Conservation (phyloP, 371 early-diverging fungal genomes). For the Ordospora pajunii region DNA sequence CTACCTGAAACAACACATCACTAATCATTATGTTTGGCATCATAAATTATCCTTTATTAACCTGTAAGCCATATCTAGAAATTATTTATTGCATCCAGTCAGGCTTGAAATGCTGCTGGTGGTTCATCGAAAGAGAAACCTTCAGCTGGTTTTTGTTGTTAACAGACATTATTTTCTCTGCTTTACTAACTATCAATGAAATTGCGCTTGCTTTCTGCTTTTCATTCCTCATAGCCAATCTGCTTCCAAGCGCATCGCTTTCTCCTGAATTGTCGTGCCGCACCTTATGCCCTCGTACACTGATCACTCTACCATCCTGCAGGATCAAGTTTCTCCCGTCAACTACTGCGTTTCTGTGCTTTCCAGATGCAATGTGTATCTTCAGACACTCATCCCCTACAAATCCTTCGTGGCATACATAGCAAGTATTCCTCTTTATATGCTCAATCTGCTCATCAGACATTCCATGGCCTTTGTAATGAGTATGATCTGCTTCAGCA, state of each 20-base stretch:
- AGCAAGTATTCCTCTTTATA: conserved; percentile 11
- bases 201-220: too few species aligned
- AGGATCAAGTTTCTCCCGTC: conserved; percentile 4
- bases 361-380: conserved; percentile 13
- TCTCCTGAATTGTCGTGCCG: background rate
- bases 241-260: background rate
- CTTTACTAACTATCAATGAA: background rate
- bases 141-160: conserved; percentile 30
- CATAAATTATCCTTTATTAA: background rate
- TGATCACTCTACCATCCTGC: conserved; percentile 24
- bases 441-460: background rate
- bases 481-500: background rate
- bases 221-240: too few species aligned
- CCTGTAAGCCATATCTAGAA: background rate
- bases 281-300: background rate
- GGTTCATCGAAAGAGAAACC: conserved; percentile 18
- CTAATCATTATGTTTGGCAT: background rate
- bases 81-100: conserved; percentile 36
- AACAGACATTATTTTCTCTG: background rate
- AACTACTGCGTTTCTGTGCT: conserved; percentile 10
- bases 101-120: conserved; percentile 29
- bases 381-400: background rate
- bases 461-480: conserved; percentile 22
- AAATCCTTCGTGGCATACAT: conserved; percentile 39
- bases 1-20: background rate